phyloP scores from a whole-genome alignment of 352 stramenopile genomes.

The Phytophthora pinifolia region DNA sequence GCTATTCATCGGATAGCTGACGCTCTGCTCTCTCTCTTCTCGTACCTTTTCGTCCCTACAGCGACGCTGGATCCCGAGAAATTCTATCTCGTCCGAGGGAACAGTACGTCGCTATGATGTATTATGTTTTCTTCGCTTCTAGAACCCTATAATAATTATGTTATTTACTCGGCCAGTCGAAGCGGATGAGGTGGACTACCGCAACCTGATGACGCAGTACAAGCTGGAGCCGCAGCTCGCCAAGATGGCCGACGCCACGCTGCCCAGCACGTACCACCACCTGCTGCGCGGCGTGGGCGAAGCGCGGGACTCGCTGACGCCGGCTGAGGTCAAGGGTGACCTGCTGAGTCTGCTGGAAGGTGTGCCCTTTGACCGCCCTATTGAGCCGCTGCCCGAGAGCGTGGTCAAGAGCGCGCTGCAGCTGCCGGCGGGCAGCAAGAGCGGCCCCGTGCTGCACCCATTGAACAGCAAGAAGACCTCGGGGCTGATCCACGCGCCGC shows the following conservation, averaged over 20 bases:
- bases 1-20: not conserved
- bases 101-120: constrained; percentile 39
- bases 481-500: constrained; percentile 68
- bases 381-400: constrained; percentile 70
- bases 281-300: constrained; percentile 69
- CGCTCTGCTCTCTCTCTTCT: constrained; percentile 8
- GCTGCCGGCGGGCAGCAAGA: constrained; percentile 61
- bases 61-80: constrained; percentile 39
- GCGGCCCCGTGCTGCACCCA: constrained; percentile 49
- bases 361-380: constrained; percentile 77
- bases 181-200: constrained; percentile 57
- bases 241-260: constrained; percentile 59
- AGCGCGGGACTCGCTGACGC: constrained; percentile 36
- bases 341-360: constrained; percentile 64
- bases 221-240: constrained; percentile 58
- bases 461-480: constrained; percentile 44
- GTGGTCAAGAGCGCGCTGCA: constrained; percentile 74
- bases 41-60: constrained; percentile 6
- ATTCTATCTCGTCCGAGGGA: constrained; percentile 67
- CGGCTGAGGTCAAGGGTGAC: constrained; percentile 44
- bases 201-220: constrained; percentile 65
- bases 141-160: not conserved
- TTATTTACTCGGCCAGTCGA: constrained; percentile 39
- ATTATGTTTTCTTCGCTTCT: not conserved
- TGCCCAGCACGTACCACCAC: constrained; percentile 74